Evolutionary conservation across 2,329 filamentous ascomycete genomes (phyloP), one percentile per base, ranked within the genome.

Genomic region (Cladosporium sp.): DNA sequence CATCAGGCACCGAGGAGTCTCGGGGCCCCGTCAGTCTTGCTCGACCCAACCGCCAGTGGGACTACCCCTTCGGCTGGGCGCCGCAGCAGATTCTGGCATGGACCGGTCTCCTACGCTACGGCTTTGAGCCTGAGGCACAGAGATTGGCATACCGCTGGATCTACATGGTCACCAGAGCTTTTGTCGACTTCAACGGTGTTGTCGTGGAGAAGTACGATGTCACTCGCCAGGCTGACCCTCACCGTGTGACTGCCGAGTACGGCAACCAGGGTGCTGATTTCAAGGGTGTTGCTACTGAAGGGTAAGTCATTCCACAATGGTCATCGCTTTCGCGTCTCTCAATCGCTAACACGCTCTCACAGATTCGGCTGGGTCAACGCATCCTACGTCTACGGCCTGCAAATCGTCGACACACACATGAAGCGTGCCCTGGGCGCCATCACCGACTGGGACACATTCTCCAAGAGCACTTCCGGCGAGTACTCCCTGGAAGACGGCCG

Each of bases 181-280:
- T 97, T 73, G 91, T 96, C 54, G 92, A 99, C 69, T 97, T 92
- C 77, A 97, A 97, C 66, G 93, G 93, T 34, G 90, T 96, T 7
- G 92, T 99, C 1, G 93, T 97, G 5, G 93, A 99, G 72, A 99
- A 99, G 74, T 99, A 99, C 73, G 89, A 99, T 70, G 93, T 99
- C 54, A 97, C 92, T 17, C 78, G 89, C 51, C 85, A 87, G 4
- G 83, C 91, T 51, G 91, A 96, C 63, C 91, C 93, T 32, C 93
- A 97, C 71, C 85, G 88, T 55, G 93, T 97, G 11, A 89, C 95
- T 69, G 93, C 92, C 52, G 93, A 99, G 72, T 99, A 99, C 66
- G 93, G 93, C 6, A 99, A 99, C 70, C 93, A 99, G 69, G 93
- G 93, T 2, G 76, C 87, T 43, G 89, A 96, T 66, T 96, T 97